Evolutionary conservation across 2,329 filamentous ascomycete genomes (phyloP), one percentile per base, ranked within the genome.

Genomic region (Trichoderma brevicompactum): DNA sequence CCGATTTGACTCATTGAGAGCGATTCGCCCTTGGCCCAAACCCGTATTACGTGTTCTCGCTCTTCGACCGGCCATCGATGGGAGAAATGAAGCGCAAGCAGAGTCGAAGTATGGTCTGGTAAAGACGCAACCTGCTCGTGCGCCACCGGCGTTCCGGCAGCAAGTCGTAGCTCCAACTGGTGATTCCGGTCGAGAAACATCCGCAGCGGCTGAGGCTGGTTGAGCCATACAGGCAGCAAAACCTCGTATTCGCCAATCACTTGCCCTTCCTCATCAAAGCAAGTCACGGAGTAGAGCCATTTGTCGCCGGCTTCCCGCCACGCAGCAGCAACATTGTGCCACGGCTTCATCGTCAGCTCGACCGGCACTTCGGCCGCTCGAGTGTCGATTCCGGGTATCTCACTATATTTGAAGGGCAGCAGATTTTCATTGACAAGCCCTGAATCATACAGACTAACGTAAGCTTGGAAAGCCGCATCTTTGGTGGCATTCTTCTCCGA

Each of bases 391-490:
- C 75, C 77, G 2, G 76, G 71, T 8, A 77, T 79, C 2, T 80
- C 74, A 9, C 79, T 76, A 0, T 40, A n/a, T 62, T 75, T 76
- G 13, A 83, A 78, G 8, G 94, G 94, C 46, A 97, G 80, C 0
- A 97, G 77, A 70, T 96, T 83, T 13, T 96, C 86, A 67, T 92
- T 93, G 1, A 98, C 77, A 5, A 97, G 79, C 0, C 90, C 89
- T 32, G 85, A 89, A 7, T 85, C 70, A 72, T 94, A 88, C 0
- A 98, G 80, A 5, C 81, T 81, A 23, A 85, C 77, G 72, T 94
- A 97, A 1, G 93, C 91, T 72, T 92, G 86, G 67, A 96, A 95
- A 0, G 92, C 90, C 1, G 90, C 92, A 75, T 97, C 94, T 72
- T 90, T 92, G 69, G 82, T 87, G 0, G 93, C 92, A 69, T 87